Conservation (phyloP, 2,329 filamentous ascomycete genomes). For the Colletotrichum sp. region DNA sequence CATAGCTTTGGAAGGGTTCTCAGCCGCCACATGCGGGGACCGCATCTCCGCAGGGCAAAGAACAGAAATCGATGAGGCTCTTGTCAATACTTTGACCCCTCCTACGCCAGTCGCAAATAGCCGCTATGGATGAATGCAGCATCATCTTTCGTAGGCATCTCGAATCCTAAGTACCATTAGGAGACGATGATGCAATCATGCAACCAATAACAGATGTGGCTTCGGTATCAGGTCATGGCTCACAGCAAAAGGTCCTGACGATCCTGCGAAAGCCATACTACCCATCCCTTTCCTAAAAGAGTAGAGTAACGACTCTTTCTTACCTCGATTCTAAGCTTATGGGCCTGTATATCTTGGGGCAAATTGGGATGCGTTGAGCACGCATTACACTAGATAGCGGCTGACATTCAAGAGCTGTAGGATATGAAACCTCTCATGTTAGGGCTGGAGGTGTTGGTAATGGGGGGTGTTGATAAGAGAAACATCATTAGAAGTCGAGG, state of each 20-base stretch:
- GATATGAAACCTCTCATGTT: background rate
- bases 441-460: background rate
- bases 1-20: background rate
- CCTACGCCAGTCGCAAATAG: background rate
- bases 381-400: too few species aligned
- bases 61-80: background rate
- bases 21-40: background rate
- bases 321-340: rapidly evolving
- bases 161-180: background rate
- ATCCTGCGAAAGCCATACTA: background rate
- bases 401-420: background rate
- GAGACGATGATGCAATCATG: background rate
- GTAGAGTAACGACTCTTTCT: background rate
- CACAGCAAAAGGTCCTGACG: background rate
- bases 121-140: background rate
- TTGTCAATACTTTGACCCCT: background rate
- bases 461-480: background rate
- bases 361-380: background rate
- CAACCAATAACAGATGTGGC: background rate
- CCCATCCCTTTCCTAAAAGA: background rate
- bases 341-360: background rate
- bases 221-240: background rate
- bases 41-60: background rate
- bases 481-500: background rate
- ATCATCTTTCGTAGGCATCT: background rate